Evolutionary conservation across 768 basidiomycete species (phyloP).

Genomic region (Mycena alexandri): DNA sequence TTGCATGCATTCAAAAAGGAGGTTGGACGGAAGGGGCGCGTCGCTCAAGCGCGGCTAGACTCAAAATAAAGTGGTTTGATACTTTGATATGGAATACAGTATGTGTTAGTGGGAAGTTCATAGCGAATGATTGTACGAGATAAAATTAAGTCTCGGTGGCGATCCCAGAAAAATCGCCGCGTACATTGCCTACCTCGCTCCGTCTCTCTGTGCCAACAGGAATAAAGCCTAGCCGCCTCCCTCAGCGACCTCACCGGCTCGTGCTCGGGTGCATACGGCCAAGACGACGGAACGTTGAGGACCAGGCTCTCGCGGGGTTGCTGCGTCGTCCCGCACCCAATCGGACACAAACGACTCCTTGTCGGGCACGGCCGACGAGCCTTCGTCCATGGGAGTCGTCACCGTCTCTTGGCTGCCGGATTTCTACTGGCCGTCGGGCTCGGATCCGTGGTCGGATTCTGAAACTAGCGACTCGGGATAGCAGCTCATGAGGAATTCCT

Average conservation of each 20-base stretch:
- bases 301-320: not conserved
- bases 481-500: not conserved
- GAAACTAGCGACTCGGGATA: not conserved
- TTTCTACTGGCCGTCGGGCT: not conserved
- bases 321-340: not conserved
- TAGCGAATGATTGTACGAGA: too few relatives aligned
- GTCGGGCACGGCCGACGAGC: not conserved
- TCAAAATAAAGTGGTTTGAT: too few relatives aligned
- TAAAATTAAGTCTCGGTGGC: too few relatives aligned
- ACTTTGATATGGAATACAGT: too few relatives aligned
- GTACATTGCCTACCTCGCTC: not conserved
- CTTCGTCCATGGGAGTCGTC: not conserved
- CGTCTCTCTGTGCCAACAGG: not conserved
- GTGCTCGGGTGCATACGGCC: too few relatives aligned
- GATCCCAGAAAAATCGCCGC: not conserved
- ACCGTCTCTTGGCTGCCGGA: not conserved
- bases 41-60: too few relatives aligned
- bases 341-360: not conserved
- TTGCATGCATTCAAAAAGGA: too few relatives aligned
- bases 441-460: not conserved
- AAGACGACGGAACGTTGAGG: not conserved
- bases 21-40: too few relatives aligned
- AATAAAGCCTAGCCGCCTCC: not conserved
- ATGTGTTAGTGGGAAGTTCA: too few relatives aligned
- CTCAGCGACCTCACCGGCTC: not conserved